These are phyloP conservation scores for Senna siamea DNA, from an alignment of 306 rosid genomes.

Conservation along the genomic window DNA sequence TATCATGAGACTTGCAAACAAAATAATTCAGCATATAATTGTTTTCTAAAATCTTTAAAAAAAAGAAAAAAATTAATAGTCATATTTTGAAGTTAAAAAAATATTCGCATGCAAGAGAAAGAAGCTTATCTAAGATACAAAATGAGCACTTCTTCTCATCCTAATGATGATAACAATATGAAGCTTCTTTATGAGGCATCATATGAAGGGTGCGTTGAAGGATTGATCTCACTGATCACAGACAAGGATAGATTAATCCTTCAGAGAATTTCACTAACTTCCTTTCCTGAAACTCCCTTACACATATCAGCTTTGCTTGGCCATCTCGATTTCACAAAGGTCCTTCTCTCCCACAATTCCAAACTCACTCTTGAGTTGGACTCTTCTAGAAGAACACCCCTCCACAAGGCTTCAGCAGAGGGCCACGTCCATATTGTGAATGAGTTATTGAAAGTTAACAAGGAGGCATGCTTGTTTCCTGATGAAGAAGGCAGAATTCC, in stretches of 20 bases:
- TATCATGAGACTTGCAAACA: too few species aligned
- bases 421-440: slow-evolving; percentile 15
- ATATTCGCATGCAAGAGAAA: too few species aligned
- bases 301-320: slow-evolving; percentile 19
- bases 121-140: too few species aligned
- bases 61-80: too few species aligned
- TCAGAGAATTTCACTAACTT: background rate
- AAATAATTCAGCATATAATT: too few species aligned
- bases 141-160: too few species aligned
- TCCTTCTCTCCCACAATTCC: background rate
- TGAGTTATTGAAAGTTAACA: background rate
- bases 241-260: too few species aligned
- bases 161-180: too few species aligned
- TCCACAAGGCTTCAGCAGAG: slow-evolving; percentile 28
- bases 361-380: background rate
- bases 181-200: slow-evolving; percentile 12
- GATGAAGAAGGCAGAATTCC: slow-evolving; percentile 19
- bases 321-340: background rate
- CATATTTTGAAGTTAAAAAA: too few species aligned
- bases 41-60: too few species aligned
- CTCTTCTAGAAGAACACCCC: background rate
- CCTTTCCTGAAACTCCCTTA: slow-evolving; percentile 6
- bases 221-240: too few species aligned
- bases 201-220: background rate
- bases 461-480: background rate